Evolutionary conservation across 805 yeast genomes (phyloP).

Genomic region (Starmerella kuoi): DNA sequence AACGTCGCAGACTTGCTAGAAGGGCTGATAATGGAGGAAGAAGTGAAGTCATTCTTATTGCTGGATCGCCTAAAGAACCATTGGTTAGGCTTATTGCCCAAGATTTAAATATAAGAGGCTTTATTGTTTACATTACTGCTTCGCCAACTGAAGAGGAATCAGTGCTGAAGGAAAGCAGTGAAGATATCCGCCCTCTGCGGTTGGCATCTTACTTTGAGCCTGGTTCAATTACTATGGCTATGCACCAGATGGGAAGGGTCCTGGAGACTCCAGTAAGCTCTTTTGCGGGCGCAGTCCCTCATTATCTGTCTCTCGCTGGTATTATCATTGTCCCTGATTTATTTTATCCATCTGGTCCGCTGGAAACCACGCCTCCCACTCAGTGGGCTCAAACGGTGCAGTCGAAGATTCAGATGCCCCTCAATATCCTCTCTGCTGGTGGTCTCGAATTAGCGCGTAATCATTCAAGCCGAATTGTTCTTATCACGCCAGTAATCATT

Average conservation of each 20-base stretch:
- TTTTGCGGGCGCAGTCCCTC: constrained; percentile 46
- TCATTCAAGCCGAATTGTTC: constrained; percentile 39
- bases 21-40: constrained; percentile 59
- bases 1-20: constrained; percentile 40
- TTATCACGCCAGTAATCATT: constrained; percentile 43
- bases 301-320: constrained; percentile 46
- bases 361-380: constrained; percentile 41
- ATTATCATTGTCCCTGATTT: constrained; percentile 60
- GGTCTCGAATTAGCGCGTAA: constrained; percentile 42
- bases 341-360: constrained; percentile 55
- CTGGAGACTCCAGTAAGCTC: constrained; percentile 46
- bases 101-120: constrained; percentile 69
- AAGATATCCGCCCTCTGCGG: constrained; percentile 56
- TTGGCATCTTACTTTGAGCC: constrained; percentile 39
- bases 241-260: constrained; percentile 39
- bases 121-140: constrained; percentile 67
- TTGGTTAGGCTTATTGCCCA: constrained; percentile 54
- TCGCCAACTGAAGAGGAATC: constrained; percentile 45
- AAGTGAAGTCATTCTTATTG: constrained; percentile 56
- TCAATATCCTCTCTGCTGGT: constrained; percentile 44
- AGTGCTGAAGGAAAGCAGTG: constrained; percentile 41
- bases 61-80: constrained; percentile 70
- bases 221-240: constrained; percentile 35
- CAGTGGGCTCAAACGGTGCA: constrained; percentile 42
- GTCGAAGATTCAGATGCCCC: constrained; percentile 38